These are phyloP conservation scores for Articulospora tetracladia DNA, from an alignment of 495 filamentous ascomycete genomes.

Conservation along the genomic window DNA sequence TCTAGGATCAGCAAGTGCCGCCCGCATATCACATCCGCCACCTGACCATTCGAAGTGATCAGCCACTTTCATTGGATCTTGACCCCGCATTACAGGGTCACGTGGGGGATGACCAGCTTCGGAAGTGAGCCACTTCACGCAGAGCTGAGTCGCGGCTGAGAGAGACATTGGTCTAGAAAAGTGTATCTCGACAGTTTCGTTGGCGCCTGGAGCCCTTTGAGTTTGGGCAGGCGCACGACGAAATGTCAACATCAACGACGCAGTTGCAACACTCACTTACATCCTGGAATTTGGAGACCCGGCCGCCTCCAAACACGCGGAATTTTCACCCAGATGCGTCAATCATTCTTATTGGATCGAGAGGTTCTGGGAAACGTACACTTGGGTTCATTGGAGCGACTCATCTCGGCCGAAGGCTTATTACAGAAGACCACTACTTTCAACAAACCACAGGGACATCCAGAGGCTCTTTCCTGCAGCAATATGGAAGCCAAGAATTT, in stretches of 20 bases:
- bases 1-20: no score
- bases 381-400: slow-evolving; percentile 75
- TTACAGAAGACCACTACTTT: slow-evolving; percentile 70
- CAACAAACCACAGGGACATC: slow-evolving; percentile 61
- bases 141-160: no score
- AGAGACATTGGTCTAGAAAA: not conserved
- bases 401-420: slow-evolving; percentile 61
- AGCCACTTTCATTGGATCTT: no score
- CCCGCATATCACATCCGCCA: no score
- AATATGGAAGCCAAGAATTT: slow-evolving; percentile 56
- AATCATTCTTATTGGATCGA: slow-evolving; percentile 70
- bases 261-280: slow-evolving; percentile 11
- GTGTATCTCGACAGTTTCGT: not conserved
- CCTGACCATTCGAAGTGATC: no score
- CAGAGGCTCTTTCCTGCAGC: slow-evolving; percentile 54
- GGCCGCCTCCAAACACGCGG: slow-evolving; percentile 16
- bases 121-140: no score
- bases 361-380: slow-evolving; percentile 73
- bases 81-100: no score
- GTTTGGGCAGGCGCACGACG: not conserved
- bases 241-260: slow-evolving; percentile 4
- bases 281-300: slow-evolving; percentile 15
- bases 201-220: not conserved
- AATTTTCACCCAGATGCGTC: slow-evolving; percentile 60
- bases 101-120: no score